These are phyloP conservation scores for Rhodotorula sp. DNA, from an alignment of 1,284 basidiomycete species.

Conservation along the genomic window DNA sequence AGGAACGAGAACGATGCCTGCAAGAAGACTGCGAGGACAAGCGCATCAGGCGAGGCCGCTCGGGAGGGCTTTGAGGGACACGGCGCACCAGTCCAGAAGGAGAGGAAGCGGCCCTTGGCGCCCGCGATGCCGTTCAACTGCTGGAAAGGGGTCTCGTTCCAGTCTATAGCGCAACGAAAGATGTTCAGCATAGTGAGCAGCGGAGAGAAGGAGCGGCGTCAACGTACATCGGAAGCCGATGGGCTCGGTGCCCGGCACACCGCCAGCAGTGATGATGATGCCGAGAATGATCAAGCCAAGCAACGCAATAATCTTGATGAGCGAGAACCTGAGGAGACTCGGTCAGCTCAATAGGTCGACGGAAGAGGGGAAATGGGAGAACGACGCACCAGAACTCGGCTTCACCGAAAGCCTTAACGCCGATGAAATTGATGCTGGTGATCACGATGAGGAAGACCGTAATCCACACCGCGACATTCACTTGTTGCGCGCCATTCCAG, in stretches of 20 bases:
- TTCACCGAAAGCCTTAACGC: constrained; percentile 32
- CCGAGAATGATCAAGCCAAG: constrained; percentile 47
- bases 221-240: constrained; percentile 51
- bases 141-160: constrained; percentile 64
- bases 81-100: constrained; percentile 18
- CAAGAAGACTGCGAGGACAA: constrained; percentile 29
- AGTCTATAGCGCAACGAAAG: constrained; percentile 49
- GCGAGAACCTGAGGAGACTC: constrained; percentile 14
- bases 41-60: no score
- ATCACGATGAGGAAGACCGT: constrained; percentile 32
- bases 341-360: neutral
- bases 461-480: constrained; percentile 38
- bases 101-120: constrained; percentile 50
- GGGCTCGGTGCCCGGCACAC: constrained; percentile 67
- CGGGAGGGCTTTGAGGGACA: neutral
- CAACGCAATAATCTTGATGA: constrained; percentile 36
- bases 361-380: no score
- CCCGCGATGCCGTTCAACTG: constrained; percentile 49
- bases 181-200: constrained; percentile 40
- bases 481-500: constrained; percentile 22
- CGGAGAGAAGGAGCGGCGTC: constrained; percentile 45
- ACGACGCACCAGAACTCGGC: constrained; percentile 32
- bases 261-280: constrained; percentile 56
- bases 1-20: constrained; percentile 57
- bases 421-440: constrained; percentile 32